Conservation (phyloP, 352 stramenopile species). For the Elongisporangium anandrum region DNA sequence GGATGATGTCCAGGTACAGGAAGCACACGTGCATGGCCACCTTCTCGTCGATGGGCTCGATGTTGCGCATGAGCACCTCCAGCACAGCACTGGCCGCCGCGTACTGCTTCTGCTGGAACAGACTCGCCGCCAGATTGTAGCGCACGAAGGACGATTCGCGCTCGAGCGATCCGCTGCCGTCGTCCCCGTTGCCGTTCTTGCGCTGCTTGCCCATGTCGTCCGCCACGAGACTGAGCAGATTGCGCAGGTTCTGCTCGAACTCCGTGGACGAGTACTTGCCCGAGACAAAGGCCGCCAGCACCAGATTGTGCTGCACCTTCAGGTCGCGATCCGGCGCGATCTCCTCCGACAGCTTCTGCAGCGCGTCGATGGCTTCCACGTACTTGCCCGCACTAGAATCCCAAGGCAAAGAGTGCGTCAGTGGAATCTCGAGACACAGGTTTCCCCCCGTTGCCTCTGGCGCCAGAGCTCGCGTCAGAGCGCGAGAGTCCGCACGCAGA, state of each 20-base stretch:
- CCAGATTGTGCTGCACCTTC: constrained; percentile 85
- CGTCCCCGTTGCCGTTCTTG: constrained; percentile 16
- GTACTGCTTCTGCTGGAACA: constrained; percentile 91
- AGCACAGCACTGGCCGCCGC: constrained; percentile 79
- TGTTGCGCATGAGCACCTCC: constrained; percentile 84
- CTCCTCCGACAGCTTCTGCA: constrained; percentile 82
- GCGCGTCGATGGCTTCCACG: constrained; percentile 74
- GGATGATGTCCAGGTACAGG: constrained; percentile 89
- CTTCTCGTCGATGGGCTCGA: constrained; percentile 89
- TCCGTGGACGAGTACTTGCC: constrained; percentile 58
- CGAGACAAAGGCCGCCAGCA: constrained; percentile 63
- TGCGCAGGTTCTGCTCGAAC: constrained; percentile 67
- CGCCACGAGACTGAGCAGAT: constrained; percentile 39
- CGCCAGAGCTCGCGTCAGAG: neutral
- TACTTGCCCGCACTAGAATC: constrained; percentile 70
- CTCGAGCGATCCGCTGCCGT: constrained; percentile 59
- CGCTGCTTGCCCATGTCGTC: constrained; percentile 39
- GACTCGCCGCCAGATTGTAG: constrained; percentile 87
- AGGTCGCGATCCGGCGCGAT: constrained; percentile 68
- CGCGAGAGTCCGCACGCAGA: neutral
- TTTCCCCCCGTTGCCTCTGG: neutral
- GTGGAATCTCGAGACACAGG: neutral
- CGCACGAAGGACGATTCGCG: constrained; percentile 84
- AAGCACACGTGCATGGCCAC: constrained; percentile 93
- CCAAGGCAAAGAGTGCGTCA: neutral